phyloP scores from a whole-genome alignment of 2,329 filamentous ascomycete species.

The Xylaria sp. region DNA sequence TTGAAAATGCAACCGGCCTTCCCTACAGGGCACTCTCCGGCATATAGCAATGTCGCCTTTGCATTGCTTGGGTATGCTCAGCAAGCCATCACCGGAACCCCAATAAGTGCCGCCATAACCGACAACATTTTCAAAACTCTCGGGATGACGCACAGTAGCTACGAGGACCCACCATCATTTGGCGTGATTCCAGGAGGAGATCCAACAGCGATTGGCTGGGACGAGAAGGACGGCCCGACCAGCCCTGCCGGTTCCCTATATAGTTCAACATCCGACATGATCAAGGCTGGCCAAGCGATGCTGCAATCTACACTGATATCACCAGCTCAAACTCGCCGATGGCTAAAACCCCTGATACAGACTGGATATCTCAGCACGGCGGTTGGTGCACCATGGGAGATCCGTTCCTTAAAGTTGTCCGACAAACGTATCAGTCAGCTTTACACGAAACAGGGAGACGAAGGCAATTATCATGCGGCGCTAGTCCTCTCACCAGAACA shows the following conservation, averaged over 20 bases:
- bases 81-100: constrained; percentile 53
- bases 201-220: constrained; percentile 40
- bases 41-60: constrained; percentile 54
- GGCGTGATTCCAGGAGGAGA: constrained; percentile 32
- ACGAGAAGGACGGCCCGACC: constrained; percentile 43
- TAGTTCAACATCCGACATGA: constrained; percentile 40
- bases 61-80: constrained; percentile 53
- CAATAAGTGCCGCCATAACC: constrained; percentile 46
- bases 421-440: constrained; percentile 30
- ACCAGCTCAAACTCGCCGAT: constrained; percentile 42
- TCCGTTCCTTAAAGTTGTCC: constrained; percentile 35
- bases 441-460: constrained; percentile 41
- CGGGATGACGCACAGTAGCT: constrained; percentile 48
- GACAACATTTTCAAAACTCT: constrained; percentile 49
- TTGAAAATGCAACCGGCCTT: constrained; percentile 50
- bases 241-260: constrained; percentile 38
- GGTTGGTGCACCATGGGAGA: constrained; percentile 48
- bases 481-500: constrained; percentile 38
- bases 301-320: constrained; percentile 38
- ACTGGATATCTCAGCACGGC: constrained; percentile 36
- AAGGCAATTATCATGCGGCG: constrained; percentile 35
- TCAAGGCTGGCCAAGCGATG: constrained; percentile 44
- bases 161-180: constrained; percentile 36
- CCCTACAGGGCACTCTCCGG: constrained; percentile 49
- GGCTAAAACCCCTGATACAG: constrained; percentile 44